Percentiles rank a stretch among this genome's conserved stretches.
Conservation (phyloP, 345 rosid genomes). For the Lepidium aucheri region DNA sequence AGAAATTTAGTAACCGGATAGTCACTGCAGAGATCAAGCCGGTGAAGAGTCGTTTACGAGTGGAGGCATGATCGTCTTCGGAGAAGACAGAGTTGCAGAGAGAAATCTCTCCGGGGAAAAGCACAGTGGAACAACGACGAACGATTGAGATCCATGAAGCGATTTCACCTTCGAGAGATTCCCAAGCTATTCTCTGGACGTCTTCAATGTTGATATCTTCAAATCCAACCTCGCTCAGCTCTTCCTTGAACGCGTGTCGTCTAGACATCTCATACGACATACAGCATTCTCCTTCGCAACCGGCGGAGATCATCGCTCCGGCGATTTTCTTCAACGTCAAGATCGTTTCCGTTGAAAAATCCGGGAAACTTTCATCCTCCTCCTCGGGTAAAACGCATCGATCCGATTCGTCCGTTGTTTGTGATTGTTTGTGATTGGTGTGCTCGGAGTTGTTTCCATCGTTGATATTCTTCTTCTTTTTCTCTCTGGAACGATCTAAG, state of each 20-base stretch:
- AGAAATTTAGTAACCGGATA: slow-evolving; percentile 49
- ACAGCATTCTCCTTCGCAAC: slow-evolving; percentile 66
- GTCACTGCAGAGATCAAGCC: slow-evolving; percentile 40
- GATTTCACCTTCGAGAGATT: slow-evolving; percentile 62
- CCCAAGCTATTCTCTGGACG: slow-evolving; percentile 66
- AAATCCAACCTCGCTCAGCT: slow-evolving; percentile 40
- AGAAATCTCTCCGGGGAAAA: slow-evolving; percentile 43
- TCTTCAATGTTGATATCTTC: slow-evolving; percentile 63
- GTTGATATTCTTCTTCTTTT: neutral
- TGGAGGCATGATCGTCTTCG: slow-evolving; percentile 13
- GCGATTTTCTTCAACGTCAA: slow-evolving; percentile 42
- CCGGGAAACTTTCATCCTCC: slow-evolving; percentile 35
- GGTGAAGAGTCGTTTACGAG: slow-evolving; percentile 38
- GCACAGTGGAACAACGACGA: slow-evolving; percentile 37
- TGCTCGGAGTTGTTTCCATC: slow-evolving; percentile 13
- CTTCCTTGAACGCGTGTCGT: slow-evolving; percentile 46
- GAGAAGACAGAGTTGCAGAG: slow-evolving; percentile 43
- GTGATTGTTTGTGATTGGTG: slow-evolving; percentile 9
- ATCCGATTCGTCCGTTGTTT: slow-evolving; percentile 14
- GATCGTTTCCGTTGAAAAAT: slow-evolving; percentile 36
- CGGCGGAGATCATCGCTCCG: slow-evolving; percentile 52
- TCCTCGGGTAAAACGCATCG: neutral
- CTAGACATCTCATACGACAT: slow-evolving; percentile 39
- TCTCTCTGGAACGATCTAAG: slow-evolving; percentile 33
- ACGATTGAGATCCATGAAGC: slow-evolving; percentile 46